Evolutionary conservation across 768 basidiomycete species (phyloP).

Genomic region (Ramaria sp.): DNA sequence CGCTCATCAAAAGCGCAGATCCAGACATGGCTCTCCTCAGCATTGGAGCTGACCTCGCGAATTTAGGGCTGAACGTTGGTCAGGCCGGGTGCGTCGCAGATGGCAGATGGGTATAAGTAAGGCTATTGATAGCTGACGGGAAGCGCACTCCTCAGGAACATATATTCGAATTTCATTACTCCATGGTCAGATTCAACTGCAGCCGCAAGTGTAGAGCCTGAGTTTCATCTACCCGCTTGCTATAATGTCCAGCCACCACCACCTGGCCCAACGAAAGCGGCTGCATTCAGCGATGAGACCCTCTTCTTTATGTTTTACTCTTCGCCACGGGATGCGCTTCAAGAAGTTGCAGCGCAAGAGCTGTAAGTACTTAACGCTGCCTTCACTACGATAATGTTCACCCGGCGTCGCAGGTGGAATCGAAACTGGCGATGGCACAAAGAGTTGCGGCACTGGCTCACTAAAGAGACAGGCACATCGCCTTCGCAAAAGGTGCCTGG

Average conservation of each 20-base stretch:
- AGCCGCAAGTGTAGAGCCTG: slow-evolving; percentile 79
- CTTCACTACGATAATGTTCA: neutral
- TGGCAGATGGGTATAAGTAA: neutral
- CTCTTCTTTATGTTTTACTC: slow-evolving; percentile 98
- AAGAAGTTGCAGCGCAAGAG: slow-evolving; percentile 92
- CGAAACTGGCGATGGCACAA: slow-evolving; percentile 97
- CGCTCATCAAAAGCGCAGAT: slow-evolving; percentile 81
- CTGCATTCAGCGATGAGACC: slow-evolving; percentile 89
- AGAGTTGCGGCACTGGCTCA: slow-evolving; percentile 75
- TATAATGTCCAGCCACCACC: slow-evolving; percentile 88
- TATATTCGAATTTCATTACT: slow-evolving; percentile 90
- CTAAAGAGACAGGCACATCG: slow-evolving; percentile 74
- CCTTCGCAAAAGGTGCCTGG: slow-evolving; percentile 69
- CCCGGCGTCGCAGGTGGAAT: slow-evolving; percentile 50
- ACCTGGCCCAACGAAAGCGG: slow-evolving; percentile 69
- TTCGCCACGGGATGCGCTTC: slow-evolving; percentile 80
- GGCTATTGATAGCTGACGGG: neutral
- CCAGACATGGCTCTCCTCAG: slow-evolving; percentile 72
- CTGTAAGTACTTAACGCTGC: slow-evolving; percentile 43
- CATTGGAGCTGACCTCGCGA: slow-evolving; percentile 85
- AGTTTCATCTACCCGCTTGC: slow-evolving; percentile 82
- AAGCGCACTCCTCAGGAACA: slow-evolving; percentile 36
- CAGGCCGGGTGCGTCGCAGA: slow-evolving; percentile 57
- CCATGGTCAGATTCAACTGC: slow-evolving; percentile 92
- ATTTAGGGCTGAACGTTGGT: slow-evolving; percentile 85